phyloP scores from a whole-genome alignment of 495 filamentous ascomycete genomes.

The Pyrenula massariospora region DNA sequence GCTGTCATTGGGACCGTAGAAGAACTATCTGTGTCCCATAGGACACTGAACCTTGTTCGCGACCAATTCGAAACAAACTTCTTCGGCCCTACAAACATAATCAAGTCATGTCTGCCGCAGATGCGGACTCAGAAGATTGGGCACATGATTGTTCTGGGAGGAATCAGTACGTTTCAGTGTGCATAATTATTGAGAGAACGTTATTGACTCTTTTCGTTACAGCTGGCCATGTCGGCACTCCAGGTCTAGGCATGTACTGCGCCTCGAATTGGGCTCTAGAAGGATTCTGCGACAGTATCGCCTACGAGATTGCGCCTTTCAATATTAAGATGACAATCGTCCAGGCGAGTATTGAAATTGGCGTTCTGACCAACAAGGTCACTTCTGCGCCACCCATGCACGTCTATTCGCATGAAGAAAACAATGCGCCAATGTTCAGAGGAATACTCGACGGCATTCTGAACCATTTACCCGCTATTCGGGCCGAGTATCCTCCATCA shows the following conservation, averaged over 20 bases:
- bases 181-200: background rate
- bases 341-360: constrained; percentile 78
- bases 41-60: constrained; percentile 65
- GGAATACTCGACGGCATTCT: constrained; percentile 70
- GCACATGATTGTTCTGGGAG: constrained; percentile 82
- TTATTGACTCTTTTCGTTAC: background rate
- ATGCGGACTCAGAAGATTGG: constrained; percentile 70
- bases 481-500: background rate
- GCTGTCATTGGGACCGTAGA: constrained; percentile 86
- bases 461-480: constrained; percentile 31
- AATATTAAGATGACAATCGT: constrained; percentile 94
- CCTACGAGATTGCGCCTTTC: constrained; percentile 95
- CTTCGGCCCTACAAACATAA: constrained; percentile 90
- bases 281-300: constrained; percentile 92
- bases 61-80: constrained; percentile 92
- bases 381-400: constrained; percentile 66
- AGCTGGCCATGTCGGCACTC: constrained; percentile 85
- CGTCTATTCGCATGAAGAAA: constrained; percentile 60
- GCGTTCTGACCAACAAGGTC: constrained; percentile 73
- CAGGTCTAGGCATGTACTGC: constrained; percentile 80
- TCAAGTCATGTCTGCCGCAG: constrained; percentile 75
- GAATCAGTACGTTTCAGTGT: constrained; percentile 47
- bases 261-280: constrained; percentile 92
- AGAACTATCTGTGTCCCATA: constrained; percentile 63
- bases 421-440: constrained; percentile 67